Evolutionary conservation across 163 green algal genomes (phyloP).

Genomic region (Prototheca cutis): DNA sequence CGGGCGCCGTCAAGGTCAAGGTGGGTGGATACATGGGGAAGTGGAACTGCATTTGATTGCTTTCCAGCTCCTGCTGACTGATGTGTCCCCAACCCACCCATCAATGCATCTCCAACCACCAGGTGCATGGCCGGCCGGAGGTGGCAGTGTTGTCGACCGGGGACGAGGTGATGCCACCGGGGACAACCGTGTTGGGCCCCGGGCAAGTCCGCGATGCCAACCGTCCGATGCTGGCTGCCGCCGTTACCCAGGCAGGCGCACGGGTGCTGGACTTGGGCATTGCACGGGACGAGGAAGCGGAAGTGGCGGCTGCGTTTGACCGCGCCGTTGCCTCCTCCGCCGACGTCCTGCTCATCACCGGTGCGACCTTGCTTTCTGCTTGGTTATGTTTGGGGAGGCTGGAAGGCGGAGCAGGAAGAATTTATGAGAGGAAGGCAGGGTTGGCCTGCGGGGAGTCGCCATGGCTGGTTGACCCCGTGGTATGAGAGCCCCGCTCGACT

Average conservation of each 20-base stretch:
- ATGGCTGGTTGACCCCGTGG: no score
- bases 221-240: constrained; percentile 80
- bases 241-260: constrained; percentile 33
- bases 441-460: no score
- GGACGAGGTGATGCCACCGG: constrained; percentile 82
- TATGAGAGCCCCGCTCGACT: not conserved
- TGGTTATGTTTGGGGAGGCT: no score
- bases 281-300: constrained; percentile 27
- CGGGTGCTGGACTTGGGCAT: constrained; percentile 60
- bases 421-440: no score
- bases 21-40: no score
- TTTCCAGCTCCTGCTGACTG: no score
- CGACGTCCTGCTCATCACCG: constrained; percentile 47
- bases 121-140: constrained; percentile 20
- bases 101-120: no score
- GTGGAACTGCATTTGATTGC: no score
- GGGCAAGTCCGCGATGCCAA: constrained; percentile 90
- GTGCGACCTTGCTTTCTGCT: no score
- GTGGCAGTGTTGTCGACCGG: constrained; percentile 83
- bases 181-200: constrained; percentile 28
- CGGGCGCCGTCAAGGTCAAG: constrained; percentile 52
- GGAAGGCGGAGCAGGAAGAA: no score
- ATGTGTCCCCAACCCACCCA: no score
- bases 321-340: constrained; percentile 21
- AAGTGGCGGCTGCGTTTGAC: constrained; percentile 25